Evolutionary conservation across 2,329 filamentous ascomycete genomes (phyloP), one percentile per base, ranked within the genome.

Genomic region (Sclerotinia glacialis): DNA sequence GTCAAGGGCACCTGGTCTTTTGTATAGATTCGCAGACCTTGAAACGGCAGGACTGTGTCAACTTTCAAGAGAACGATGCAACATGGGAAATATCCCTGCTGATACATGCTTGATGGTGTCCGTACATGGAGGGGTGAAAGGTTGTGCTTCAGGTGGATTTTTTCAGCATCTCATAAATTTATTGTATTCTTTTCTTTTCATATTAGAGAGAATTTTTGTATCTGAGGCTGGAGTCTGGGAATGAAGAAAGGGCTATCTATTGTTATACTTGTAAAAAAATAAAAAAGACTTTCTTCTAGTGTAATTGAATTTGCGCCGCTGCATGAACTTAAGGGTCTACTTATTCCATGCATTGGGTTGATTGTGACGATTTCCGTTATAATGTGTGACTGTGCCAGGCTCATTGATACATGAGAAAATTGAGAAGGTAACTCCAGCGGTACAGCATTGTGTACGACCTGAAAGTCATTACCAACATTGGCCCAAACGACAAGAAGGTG

Each of bases 1-100:
- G 72, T 72, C 46, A 65, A 71, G 5, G 77, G 80, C 61, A 72
- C 74, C 47, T 86, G 84, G 83, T 81, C 73, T 65, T 83, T 84
- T 9, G 54, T 42, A 16, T 65, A 65, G 34, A 52, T 50, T 40
- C 5, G 3, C 23, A 42, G 2, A 28, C 23, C 23, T 62, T 21
- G 8, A 28, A n/a, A 26, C 14, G 21, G 21, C 28, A 49, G 58
- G n/a, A 28, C 14, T 18, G 28, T 31, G n/a, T 23, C 44, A n/a
- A n/a, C n/a, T n/a, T n/a, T n/a, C n/a, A 49, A 49, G 7, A 21
- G 28, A 26, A 5, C 12, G 14, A 49, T 49, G 16, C 14, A 3
- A n/a, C 28, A 2, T 28, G 11, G 12, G 9, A 16, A 28, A n/a
- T 16, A 53, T 53, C 59, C 18, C 34, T 53, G 16, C 2, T 31